Evolutionary conservation across 495 filamentous ascomycete species (phyloP).

Genomic region (Penicillium parvum): DNA sequence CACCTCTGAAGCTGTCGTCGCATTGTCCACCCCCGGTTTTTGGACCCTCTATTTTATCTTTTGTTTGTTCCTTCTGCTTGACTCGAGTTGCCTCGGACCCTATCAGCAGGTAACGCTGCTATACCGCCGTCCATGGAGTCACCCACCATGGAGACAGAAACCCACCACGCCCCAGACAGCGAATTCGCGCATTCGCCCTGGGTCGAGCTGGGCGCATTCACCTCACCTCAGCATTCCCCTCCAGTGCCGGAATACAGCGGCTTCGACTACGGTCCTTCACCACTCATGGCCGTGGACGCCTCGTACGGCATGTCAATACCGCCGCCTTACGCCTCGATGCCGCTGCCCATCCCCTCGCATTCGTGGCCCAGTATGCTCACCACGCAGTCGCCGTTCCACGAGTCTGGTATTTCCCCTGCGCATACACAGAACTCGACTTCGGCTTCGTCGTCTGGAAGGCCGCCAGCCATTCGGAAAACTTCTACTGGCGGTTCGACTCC

Average conservation of each 20-base stretch:
- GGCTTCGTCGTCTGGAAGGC: conserved; percentile 42
- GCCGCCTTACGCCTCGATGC: conserved; percentile 47
- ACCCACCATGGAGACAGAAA: conserved; percentile 42
- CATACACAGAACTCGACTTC: conserved; percentile 55
- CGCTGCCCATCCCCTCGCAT: conserved; percentile 62
- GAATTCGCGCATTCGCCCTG: conserved; percentile 51
- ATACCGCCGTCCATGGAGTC: conserved; percentile 16
- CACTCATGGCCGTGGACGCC: conserved; percentile 36
- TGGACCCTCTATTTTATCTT: conserved; percentile 2
- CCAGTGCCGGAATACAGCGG: conserved; percentile 42
- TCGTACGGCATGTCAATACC: conserved; percentile 44
- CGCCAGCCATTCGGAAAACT: conserved; percentile 47
- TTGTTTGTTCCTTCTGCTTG: conserved; percentile 12
- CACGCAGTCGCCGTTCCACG: conserved; percentile 26
- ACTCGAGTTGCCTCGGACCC: conserved; percentile 5
- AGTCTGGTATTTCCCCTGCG: conserved; percentile 38
- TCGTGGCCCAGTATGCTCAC: conserved; percentile 71
- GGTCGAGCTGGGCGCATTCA: conserved; percentile 46
- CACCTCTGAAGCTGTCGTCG: conserved; percentile 21
- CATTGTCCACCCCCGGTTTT: conserved; percentile 18
- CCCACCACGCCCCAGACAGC: conserved; percentile 38
- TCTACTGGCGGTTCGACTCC: conserved; percentile 60
- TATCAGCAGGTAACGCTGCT: conserved; percentile 3
- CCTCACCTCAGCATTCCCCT: conserved; percentile 42
- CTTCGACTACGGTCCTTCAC: conserved; percentile 34